A percentile compares a stretch with the other conserved stretches of the same genome.
Conservation (phyloP, 2,329 filamentous ascomycete species). For the Cytospora schulzeri region DNA sequence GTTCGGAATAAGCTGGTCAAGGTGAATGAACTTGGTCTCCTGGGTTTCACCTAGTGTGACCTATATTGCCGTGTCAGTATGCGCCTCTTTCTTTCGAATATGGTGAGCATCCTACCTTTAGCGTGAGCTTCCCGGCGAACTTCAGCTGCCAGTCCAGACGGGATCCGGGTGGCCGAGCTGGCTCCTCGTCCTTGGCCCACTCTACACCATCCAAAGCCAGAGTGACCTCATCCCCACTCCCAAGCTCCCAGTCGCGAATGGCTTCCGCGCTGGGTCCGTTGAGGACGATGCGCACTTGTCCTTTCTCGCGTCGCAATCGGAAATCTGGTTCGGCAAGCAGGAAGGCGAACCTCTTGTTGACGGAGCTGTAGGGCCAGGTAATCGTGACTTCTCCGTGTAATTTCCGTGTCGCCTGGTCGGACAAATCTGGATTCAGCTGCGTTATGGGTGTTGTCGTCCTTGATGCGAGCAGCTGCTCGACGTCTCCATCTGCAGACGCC, state of each 20-base stretch:
- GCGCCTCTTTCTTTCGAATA: constrained; percentile 28
- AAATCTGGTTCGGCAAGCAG: constrained; percentile 85
- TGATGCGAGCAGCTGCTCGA: constrained; percentile 30
- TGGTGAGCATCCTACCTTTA: constrained; percentile 43
- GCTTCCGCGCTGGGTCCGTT: constrained; percentile 69
- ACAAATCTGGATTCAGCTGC: constrained; percentile 53
- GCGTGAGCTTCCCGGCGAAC: constrained; percentile 52
- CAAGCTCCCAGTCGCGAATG: constrained; percentile 66
- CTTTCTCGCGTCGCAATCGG: constrained; percentile 72
- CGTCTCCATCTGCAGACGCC: constrained; percentile 29
- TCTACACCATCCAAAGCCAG: constrained; percentile 69
- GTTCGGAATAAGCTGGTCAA: constrained; percentile 48
- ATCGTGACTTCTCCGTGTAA: constrained; percentile 78
- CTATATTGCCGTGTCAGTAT: constrained; percentile 31
- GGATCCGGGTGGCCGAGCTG: constrained; percentile 51
- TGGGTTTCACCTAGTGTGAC: constrained; percentile 50
- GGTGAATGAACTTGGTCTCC: constrained; percentile 52
- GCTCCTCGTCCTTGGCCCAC: constrained; percentile 60
- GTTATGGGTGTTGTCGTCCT: constrained; percentile 53
- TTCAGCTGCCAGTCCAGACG: constrained; percentile 61
- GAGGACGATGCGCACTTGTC: constrained; percentile 81
- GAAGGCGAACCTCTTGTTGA: constrained; percentile 72
- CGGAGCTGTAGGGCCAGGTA: constrained; percentile 87
- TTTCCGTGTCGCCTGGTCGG: constrained; percentile 43
- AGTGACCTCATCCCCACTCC: constrained; percentile 76